Evolutionary conservation across 2,329 filamentous ascomycete species (phyloP), one percentile per base, ranked within the genome.

Genomic region (Penicillium occitanis): DNA sequence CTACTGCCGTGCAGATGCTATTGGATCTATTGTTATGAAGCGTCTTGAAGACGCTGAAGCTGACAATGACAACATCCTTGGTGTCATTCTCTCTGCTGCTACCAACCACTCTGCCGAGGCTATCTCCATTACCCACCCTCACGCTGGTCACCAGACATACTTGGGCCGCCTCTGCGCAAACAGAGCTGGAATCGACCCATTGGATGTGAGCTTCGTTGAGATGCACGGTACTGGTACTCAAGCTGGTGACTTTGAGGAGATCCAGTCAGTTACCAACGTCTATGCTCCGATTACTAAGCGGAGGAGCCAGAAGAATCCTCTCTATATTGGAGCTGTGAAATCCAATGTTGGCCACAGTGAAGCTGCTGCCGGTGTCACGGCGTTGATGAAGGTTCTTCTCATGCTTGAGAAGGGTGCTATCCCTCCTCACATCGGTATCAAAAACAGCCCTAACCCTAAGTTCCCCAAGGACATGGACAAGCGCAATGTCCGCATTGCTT

Each of bases 171-270:
- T 46, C 88, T 95, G 33, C 82, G 95, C 0, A 85, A 89, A 58
- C 86, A 91, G 51, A 48, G 89, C 91, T 50, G 89, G 90, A 66
- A 85, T 95, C 25, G 88, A 93, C 72, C 90, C 91, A 1, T 84
- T 88, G 61, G 90, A 93, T 69, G 85, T 96, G 59, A 88, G 88
- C 76, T 96, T 94, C 73, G 88, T 96, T 8, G 92, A 96, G 78
- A 92, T 95, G 88, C 92, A 96, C 76, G 92, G 91, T 14, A 96
- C 92, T 2, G 92, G 92, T 37, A 96, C 91, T 0, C 91, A 95
- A 76, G 91, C 90, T 37, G 92, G 91, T 68, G 92, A 96, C 73
- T 88, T 88, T 7, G 90, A 88, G 3, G 93, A 97, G 76, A 93
- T 94, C 89, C 83, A 87, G 0, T 92, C 90, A 0, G 90, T 96